These are phyloP conservation scores for Mortierella sp. DNA, from an alignment of 371 early-diverging fungal species.

Conservation along the genomic window DNA sequence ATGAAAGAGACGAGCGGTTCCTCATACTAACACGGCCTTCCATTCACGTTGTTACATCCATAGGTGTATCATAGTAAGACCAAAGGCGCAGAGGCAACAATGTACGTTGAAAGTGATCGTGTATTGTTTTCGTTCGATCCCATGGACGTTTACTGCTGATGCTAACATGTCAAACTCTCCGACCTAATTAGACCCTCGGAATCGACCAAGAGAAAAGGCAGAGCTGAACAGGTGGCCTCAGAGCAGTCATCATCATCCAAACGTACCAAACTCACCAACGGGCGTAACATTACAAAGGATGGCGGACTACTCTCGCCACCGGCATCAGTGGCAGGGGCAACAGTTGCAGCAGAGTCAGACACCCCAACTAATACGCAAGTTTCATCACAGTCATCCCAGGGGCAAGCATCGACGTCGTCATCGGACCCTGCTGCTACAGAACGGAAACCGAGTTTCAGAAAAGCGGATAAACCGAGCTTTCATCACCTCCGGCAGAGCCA, in stretches of 20 bases:
- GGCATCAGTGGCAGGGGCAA: background rate
- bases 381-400: background rate
- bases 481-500: constrained; percentile 18
- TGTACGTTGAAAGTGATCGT: constrained; percentile 7
- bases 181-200: background rate
- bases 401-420: background rate
- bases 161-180: too few species aligned
- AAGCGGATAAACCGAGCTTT: constrained; percentile 42
- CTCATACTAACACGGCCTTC: background rate
- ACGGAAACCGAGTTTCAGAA: constrained; percentile 55
- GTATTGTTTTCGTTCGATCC: background rate
- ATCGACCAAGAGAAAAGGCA: constrained; percentile 3
- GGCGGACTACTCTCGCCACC: too few species aligned
- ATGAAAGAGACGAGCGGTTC: too few species aligned
- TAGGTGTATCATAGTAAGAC: constrained; percentile 45
- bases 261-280: constrained; percentile 15
- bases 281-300: background rate
- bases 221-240: background rate
- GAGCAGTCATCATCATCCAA: constrained; percentile 2
- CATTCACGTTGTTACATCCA: background rate
- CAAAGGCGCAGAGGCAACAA: background rate
- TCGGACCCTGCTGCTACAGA: constrained; percentile 17
- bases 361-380: background rate
- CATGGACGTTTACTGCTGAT: too few species aligned
- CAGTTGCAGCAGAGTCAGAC: background rate